Conservation (phyloP, 2,329 filamentous ascomycete species). For the Ophiostoma sp. region DNA sequence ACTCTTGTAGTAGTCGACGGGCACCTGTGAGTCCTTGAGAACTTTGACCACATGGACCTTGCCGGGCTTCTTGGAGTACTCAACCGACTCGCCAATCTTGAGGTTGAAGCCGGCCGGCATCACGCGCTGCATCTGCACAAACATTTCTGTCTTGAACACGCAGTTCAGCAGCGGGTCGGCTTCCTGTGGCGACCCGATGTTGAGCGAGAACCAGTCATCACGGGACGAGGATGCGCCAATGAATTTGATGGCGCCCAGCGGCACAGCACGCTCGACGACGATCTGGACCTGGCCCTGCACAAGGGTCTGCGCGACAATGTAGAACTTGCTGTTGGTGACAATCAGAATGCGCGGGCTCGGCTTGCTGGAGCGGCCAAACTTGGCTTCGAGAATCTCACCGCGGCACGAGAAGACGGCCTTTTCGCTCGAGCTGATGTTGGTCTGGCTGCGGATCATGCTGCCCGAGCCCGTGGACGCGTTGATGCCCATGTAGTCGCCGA, state of each 20-base stretch:
- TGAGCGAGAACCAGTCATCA: conserved; percentile 96
- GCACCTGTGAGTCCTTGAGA: conserved; percentile 73
- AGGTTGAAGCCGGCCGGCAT: conserved; percentile 77
- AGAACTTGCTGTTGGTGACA: conserved; percentile 79
- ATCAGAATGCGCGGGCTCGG: conserved; percentile 79
- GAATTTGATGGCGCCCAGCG: conserved; percentile 83
- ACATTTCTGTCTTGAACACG: conserved; percentile 93
- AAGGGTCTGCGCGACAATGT: conserved; percentile 78
- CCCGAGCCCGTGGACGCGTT: conserved; percentile 75
- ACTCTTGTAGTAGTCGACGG: conserved; percentile 88
- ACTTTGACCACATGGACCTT: conserved; percentile 88
- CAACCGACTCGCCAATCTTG: conserved; percentile 76
- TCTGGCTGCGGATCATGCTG: conserved; percentile 69
- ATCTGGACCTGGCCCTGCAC: conserved; percentile 80
- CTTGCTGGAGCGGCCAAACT: conserved; percentile 95
- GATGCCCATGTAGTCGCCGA: conserved; percentile 91
- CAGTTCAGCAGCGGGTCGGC: conserved; percentile 91
- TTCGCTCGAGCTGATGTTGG: conserved; percentile 67
- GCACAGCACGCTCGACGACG: conserved; percentile 71
- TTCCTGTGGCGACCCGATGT: conserved; percentile 83
- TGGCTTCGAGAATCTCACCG: conserved; percentile 82
- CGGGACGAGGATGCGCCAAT: conserved; percentile 73
- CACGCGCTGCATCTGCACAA: conserved; percentile 78
- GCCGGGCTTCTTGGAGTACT: conserved; percentile 96
- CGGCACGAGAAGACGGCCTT: conserved; percentile 83